Evolutionary conservation across 768 basidiomycete genomes (phyloP), one percentile per base, ranked within the genome.

Genomic region (Hypholoma fasciculare): DNA sequence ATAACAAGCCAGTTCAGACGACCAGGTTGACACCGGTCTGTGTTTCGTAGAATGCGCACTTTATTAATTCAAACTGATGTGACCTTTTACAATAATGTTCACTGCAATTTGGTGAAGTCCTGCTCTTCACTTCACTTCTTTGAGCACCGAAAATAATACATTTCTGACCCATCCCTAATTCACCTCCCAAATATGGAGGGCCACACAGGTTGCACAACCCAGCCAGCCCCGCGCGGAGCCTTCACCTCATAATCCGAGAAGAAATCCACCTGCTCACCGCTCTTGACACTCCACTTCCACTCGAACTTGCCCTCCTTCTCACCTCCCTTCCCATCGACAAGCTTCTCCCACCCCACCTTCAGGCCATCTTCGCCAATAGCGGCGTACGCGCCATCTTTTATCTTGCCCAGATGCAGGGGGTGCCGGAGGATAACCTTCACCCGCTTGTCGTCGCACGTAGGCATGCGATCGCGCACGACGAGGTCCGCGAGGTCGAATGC

Each of bases 281-380:
- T 74, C 7, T 70, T 76, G 30, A 85, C 68, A 23, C 68, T 74
- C 68, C 77, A 74, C 56, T 69, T 71, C 84, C 84, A 87, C 66
- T 84, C 82, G 63, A 81, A 81, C 57, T 74, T 74, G 1, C 86
- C 86, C 46, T 84, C 79, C 70, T 81, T 81, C 70, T 80, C 77
- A 1, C 79, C 82, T 3, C 77, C 77, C 57, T 78, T 78, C 53
- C 76, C 76, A 63, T 79, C 76, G 1, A 72, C 72, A 7, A 68
- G 59, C 46, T 73, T 72, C 56, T 69, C 61, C 76, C 77, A 76
- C 52, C 62, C 60, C 36, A 78, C 74, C 39, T 61, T 67, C 47
- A 74, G 52, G 13, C 71, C 72, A 44, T 70, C 52, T 19, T 56
- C 59, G 12, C 65, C 55, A 27, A 79, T 60, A 19, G 65, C 50